Conservation (phyloP, 129 eudicot species). For the Ambrosia artemisiifolia region DNA sequence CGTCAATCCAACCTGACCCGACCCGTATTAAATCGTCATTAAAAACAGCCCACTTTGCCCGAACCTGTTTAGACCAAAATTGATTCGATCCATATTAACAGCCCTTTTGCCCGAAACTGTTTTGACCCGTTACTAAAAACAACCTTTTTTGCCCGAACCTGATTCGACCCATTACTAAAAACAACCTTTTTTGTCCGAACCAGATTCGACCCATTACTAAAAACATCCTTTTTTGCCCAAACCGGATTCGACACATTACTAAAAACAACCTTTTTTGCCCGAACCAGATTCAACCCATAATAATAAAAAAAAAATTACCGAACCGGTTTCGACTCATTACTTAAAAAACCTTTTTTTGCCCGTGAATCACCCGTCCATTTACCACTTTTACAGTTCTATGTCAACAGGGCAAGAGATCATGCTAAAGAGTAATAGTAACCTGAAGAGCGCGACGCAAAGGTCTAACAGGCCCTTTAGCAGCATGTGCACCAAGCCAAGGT, state of each 20-base stretch:
- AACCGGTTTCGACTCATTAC: neutral
- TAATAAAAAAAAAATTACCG: neutral
- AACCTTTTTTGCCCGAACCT: no score
- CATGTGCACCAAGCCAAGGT: conserved; percentile 93
- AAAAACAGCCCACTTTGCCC: no score
- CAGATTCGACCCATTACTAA: neutral
- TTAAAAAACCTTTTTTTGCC: neutral
- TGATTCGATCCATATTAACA: neutral
- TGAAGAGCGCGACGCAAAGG: conserved; percentile 94
- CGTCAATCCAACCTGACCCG: no score
- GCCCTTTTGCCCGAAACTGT: neutral
- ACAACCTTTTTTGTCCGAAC: neutral
- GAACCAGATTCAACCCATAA: neutral
- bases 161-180: neutral
- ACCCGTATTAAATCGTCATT: no score
- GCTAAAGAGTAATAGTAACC: conserved; percentile 34
- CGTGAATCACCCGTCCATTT: neutral
- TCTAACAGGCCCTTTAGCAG: conserved; percentile 93
- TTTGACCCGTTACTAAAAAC: neutral
- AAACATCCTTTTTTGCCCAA: neutral
- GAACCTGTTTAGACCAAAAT: neutral
- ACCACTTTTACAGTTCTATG: neutral
- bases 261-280: neutral
- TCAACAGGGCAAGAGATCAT: neutral
- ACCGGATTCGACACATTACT: neutral